phyloP scores from a whole-genome alignment of 2,329 filamentous ascomycete genomes.

The Fusarium citri region DNA sequence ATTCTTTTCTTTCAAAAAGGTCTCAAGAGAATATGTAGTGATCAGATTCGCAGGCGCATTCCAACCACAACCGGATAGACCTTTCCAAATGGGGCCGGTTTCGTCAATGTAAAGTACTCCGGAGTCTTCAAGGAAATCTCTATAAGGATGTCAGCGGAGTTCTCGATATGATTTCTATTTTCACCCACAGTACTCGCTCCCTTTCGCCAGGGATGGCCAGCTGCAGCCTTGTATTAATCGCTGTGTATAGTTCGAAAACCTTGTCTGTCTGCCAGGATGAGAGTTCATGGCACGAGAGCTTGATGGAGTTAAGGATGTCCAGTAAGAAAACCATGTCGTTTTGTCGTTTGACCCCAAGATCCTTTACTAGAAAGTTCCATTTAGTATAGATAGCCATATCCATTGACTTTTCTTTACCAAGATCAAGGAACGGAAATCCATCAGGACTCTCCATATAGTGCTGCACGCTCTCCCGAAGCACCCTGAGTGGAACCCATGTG shows the following conservation, averaged over 20 bases:
- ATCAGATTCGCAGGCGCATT: constrained; percentile 14
- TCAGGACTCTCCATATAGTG: constrained; percentile 13
- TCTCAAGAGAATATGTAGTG: constrained; percentile 2
- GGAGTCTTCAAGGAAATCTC: constrained; percentile 2
- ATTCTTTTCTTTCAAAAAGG: not conserved
- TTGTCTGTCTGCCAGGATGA: not conserved
- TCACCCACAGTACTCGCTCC: not conserved
- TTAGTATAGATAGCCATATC: not conserved
- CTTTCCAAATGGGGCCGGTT: not conserved
- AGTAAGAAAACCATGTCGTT: constrained; percentile 2
- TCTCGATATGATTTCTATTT: accelerated
- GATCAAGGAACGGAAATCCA: constrained; percentile 31
- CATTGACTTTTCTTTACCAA: not conserved
- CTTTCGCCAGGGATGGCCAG: not conserved
- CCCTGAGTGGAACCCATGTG: constrained; percentile 11
- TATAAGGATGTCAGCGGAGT: not conserved
- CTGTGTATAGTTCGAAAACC: constrained; percentile 10
- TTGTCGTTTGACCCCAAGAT: constrained; percentile 7
- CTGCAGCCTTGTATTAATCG: constrained; percentile 3
- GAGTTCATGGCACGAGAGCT: not conserved
- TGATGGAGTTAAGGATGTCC: not conserved
- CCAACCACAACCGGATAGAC: constrained; percentile 10
- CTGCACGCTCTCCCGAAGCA: not conserved
- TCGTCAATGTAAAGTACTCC: constrained; percentile 16
- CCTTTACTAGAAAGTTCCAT: constrained; percentile 17